Evolutionary conservation across 2,329 filamentous ascomycete species (phyloP), one percentile per base, ranked within the genome.

Genomic region (Botrytis aclada): DNA sequence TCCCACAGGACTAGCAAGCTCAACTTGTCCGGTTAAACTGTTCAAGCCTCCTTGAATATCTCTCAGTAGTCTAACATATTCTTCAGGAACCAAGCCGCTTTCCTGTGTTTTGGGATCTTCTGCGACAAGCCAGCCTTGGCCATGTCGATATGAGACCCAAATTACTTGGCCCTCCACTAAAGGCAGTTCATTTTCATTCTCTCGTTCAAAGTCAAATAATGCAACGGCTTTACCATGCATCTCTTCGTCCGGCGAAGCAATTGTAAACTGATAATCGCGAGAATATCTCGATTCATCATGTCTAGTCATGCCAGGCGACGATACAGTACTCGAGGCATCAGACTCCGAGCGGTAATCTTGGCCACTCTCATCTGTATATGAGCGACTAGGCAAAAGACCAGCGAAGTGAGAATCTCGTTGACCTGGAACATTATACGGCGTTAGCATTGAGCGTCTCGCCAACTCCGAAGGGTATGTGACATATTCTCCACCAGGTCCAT

Each of bases 191-290:
- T 98, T 99, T 81, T 98, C 94, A 81, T 98, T 98, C 82, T 98
- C 95, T 45, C 95, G 89, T 78, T 91, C 91, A 83, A 99, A 99
- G 81, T 98, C 95, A 81, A 97, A 99, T 34, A 99, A 86, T 10
- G 96, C 96, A 41, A 99, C 93, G 18, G 94, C 95, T 81, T 97
- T 97, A 66, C 96, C 96, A 80, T 98, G 95, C 89, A 98, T 98
- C 82, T 98, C 94, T 83, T 98, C 95, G 81, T 98, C 96, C 8
- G 95, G 94, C 22, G 93, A 97, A 25, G 93, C 95, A 78, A 97
- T 97, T 29, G 94, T 97, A 81, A 98, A 97, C 78, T 97, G 93
- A 81, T 97, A 98, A 82, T 97, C 93, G 77, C 93, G 90, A 63
- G 94, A 97, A 82, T 95, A 97, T 78, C 94, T 89, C 72, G 91